Evolutionary conservation across 352 stramenopile species (phyloP), one percentile per base, ranked within the genome.

Genomic region (Pythium rhizo-oryzae): DNA sequence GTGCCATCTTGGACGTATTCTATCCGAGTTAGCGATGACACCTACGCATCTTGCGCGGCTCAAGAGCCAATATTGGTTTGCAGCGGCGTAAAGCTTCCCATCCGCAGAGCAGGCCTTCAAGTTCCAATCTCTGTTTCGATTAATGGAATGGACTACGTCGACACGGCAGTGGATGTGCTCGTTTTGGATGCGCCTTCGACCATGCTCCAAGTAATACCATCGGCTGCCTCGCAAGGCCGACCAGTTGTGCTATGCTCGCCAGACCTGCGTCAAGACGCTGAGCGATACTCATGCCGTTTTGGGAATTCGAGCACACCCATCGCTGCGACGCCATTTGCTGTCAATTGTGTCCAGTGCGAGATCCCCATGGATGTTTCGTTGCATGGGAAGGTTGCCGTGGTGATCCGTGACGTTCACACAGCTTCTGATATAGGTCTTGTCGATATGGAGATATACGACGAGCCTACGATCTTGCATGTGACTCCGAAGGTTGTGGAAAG

Each of bases 201-300:
- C 8, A 8, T 24, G 6, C 9, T 67, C 11, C 35, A 28, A 1
- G 51, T 49, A n/a, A 44, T 69, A 8, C 62, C 62, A 18, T 0
- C 52, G 25, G 37, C 49, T 19, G 51, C 39, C 30, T 50, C 49
- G 23, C 9, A n/a, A 44, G 35, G 30, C 0, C 23, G 8, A 5
- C n/a, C 37, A 25, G 24, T 69, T 16, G 35, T 43, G 19, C 11
- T 69, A 11, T 69, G 62, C 30, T 62, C 43, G 9, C 19, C 23
- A 25, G 39, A 56, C 15, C 47, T 69, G 16, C 39, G 43, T 43
- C 25, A 35, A 49, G 62, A 62, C 43, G 2, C 44, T 16, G n/a
- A 47, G 33, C 39, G 55, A 54, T 70, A 64, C 33, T 23, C 43
- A 21, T 70, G 63, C 30, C 24, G 56, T 7, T 59, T 59, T 53